Conservation (phyloP, 2,329 filamentous ascomycete species). For the Hymenoscyphus occultus region DNA sequence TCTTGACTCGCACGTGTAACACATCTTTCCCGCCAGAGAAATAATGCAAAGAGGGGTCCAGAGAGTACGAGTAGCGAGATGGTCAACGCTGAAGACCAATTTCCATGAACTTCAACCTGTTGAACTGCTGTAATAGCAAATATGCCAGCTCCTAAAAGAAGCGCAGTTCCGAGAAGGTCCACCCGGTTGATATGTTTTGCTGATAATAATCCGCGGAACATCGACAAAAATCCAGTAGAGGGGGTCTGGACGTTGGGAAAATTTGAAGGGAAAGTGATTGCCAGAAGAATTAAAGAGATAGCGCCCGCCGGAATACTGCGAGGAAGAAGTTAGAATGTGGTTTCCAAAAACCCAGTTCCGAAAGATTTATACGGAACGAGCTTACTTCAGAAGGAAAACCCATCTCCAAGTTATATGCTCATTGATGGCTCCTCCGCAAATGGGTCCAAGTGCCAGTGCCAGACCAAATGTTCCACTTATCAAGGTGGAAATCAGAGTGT, state of each 20-base stretch:
- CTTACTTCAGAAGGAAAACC: constrained; percentile 9
- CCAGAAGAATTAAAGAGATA: not conserved
- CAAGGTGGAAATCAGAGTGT: not conserved
- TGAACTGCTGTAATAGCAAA: not conserved
- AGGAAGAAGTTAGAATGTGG: not conserved
- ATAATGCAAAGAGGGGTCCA: not conserved
- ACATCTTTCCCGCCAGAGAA: not conserved
- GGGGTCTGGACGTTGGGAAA: not conserved
- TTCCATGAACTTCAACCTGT: not conserved
- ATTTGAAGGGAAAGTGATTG: not conserved
- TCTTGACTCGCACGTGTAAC: not conserved
- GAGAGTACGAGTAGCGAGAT: not conserved
- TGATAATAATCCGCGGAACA: not conserved
- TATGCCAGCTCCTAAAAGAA: not conserved
- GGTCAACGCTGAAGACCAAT: not conserved
- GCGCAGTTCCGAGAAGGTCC: not conserved
- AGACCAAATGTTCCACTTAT: not conserved
- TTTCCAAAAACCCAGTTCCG: not conserved
- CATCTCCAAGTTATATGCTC: constrained; percentile 3
- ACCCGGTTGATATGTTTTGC: not conserved
- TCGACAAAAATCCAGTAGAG: not conserved
- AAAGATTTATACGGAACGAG: not conserved
- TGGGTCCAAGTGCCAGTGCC: not conserved
- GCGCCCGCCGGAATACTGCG: not conserved
- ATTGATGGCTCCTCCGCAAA: not conserved